phyloP scores from a whole-genome alignment of 2,329 filamentous ascomycete species.

The Exophiala alcalophila region DNA sequence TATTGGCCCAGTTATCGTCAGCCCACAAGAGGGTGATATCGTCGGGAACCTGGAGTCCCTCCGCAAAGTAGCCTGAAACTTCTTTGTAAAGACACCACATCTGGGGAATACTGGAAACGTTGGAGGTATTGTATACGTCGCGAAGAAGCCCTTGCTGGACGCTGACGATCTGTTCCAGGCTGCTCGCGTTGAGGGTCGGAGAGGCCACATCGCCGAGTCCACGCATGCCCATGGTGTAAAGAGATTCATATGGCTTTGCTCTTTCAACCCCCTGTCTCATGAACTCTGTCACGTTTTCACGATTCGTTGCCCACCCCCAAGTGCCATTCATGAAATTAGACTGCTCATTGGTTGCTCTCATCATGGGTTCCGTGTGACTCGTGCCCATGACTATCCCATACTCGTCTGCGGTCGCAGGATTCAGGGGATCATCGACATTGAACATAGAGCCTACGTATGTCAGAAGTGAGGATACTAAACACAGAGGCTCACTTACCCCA shows the following conservation, averaged over 20 bases:
- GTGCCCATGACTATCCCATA: conserved; percentile 71
- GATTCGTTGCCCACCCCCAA: conserved; percentile 70
- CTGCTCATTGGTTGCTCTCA: conserved; percentile 51
- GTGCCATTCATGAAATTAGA: conserved; percentile 47
- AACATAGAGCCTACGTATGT: conserved; percentile 51
- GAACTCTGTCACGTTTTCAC: conserved; percentile 64
- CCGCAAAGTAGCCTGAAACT: conserved; percentile 66
- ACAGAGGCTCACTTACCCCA: conserved; percentile 51
- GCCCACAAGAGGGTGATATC: conserved; percentile 67
- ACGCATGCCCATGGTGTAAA: conserved; percentile 68
- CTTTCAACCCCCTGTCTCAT: conserved; percentile 65
- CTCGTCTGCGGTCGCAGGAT: conserved; percentile 68
- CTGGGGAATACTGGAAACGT: conserved; percentile 58
- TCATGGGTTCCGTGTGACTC: conserved; percentile 71
- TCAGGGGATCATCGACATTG: conserved; percentile 66
- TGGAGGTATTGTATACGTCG: conserved; percentile 52
- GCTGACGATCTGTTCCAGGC: conserved; percentile 60
- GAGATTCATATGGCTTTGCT: conserved; percentile 62
- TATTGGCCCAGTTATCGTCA: conserved; percentile 68
- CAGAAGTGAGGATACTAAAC: neutral
- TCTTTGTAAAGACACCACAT: conserved; percentile 75
- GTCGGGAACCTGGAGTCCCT: conserved; percentile 61
- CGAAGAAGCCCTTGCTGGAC: conserved; percentile 59
- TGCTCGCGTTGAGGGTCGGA: conserved; percentile 47
- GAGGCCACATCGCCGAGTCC: conserved; percentile 63